A percentile compares a stretch with the other conserved stretches of the same genome.
Evolutionary conservation across 2,329 filamentous ascomycete species (phyloP).

Genomic region (Colletotrichum camelliae): DNA sequence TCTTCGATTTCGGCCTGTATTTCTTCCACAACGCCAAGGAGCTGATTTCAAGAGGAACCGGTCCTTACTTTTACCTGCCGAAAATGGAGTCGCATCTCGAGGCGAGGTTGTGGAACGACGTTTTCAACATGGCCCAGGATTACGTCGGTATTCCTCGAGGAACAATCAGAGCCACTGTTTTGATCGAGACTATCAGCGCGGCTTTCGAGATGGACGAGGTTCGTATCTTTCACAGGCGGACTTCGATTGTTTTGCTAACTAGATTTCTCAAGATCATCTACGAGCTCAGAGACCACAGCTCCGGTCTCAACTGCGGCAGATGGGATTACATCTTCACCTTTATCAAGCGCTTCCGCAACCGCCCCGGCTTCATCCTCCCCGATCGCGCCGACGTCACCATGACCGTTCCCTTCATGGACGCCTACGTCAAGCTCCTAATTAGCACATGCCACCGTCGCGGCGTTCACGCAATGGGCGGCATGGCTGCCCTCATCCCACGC

Average conservation of each 20-base stretch:
- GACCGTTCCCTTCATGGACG: constrained; percentile 92
- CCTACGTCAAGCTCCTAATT: constrained; percentile 85
- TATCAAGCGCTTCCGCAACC: constrained; percentile 93
- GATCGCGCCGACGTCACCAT: constrained; percentile 85
- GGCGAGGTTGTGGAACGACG: constrained; percentile 90
- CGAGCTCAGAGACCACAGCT: constrained; percentile 87
- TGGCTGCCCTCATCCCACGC: constrained; percentile 93
- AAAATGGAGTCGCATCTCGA: constrained; percentile 94
- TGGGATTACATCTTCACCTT: constrained; percentile 97
- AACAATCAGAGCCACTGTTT: constrained; percentile 84
- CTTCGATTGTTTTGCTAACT: background rate
- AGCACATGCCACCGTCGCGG: constrained; percentile 90
- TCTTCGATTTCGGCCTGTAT: constrained; percentile 93
- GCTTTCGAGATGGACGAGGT: constrained; percentile 92
- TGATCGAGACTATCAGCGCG: constrained; percentile 91
- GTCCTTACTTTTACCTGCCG: constrained; percentile 90
- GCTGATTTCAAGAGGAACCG: constrained; percentile 75
- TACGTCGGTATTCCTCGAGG: constrained; percentile 81
- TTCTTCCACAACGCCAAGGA: constrained; percentile 93
- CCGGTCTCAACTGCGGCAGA: constrained; percentile 88
- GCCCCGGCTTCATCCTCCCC: constrained; percentile 85
- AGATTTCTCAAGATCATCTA: constrained; percentile 72
- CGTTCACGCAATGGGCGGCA: constrained; percentile 91
- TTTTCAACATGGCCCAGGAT: constrained; percentile 88
- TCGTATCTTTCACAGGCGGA: rapidly evolving